phyloP scores from a whole-genome alignment of 257 asterid species.

The Solanum chmielewskii region DNA sequence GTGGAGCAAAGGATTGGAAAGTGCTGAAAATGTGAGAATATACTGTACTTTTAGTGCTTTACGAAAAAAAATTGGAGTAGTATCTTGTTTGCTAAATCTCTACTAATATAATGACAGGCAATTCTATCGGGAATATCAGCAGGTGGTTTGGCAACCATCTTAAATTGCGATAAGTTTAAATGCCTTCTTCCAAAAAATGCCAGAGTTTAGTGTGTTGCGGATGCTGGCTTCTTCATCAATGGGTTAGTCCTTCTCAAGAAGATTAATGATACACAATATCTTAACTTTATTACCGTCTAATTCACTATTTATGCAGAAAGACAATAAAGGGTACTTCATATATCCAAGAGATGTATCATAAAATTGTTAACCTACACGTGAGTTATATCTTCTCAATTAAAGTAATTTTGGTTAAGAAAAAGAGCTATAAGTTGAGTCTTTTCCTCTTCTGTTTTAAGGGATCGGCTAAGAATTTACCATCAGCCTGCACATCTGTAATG shows the following conservation, averaged over 20 bases:
- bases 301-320: neutral
- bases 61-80: too few species aligned
- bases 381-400: neutral
- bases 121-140: constrained; percentile 72
- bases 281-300: neutral
- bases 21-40: neutral
- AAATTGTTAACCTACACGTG: neutral
- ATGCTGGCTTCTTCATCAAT: constrained; percentile 75
- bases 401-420: neutral
- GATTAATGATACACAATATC: too few species aligned
- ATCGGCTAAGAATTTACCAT: neutral
- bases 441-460: neutral
- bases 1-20: too few species aligned
- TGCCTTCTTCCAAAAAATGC: constrained; percentile 34
- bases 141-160: constrained; percentile 67
- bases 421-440: too few species aligned
- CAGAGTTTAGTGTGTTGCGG: constrained; percentile 70
- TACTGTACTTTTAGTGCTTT: too few species aligned
- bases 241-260: constrained; percentile 24
- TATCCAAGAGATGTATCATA: neutral
- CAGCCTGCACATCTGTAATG: too few species aligned
- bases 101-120: constrained; percentile 21
- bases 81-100: neutral
- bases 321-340: neutral
- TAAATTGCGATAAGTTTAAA: constrained; percentile 59